These are phyloP conservation scores for Talaromyces sp. DNA, from an alignment of 2,329 filamentous ascomycete species.

Conservation along the genomic window DNA sequence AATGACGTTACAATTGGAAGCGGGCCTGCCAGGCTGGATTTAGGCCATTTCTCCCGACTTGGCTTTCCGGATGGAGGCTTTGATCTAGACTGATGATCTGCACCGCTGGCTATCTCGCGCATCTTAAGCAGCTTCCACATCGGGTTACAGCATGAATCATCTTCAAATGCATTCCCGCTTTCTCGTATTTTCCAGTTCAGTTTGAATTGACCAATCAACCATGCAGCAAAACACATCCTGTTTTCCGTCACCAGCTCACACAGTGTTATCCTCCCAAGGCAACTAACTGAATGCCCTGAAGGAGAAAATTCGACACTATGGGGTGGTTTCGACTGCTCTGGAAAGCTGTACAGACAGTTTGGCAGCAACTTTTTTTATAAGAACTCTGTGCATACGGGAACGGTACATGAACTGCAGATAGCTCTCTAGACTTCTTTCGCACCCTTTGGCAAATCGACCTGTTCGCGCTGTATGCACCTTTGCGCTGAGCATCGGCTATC, in stretches of 20 bases:
- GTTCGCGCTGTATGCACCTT: neutral
- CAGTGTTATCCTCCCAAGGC: too few relatives aligned
- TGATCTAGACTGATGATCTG: neutral
- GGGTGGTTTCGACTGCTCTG: neutral
- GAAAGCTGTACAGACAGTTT: neutral
- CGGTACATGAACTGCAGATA: too few relatives aligned
- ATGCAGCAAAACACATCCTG: neutral
- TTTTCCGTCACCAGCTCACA: too few relatives aligned
- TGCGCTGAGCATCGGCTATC: neutral
- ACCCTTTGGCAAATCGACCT: neutral
- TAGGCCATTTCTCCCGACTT: neutral
- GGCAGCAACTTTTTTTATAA: too few relatives aligned
- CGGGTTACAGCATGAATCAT: neutral
- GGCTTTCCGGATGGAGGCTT: neutral
- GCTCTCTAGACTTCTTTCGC: too few relatives aligned
- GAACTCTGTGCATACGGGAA: neutral
- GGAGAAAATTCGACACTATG: neutral
- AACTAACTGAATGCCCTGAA: neutral
- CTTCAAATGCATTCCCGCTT: neutral
- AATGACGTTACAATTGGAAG: conserved; percentile 6
- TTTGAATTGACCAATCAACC: neutral
- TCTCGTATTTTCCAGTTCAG: neutral
- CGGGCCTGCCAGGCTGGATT: neutral
- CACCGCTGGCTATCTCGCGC: neutral
- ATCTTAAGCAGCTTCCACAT: neutral